Evolutionary conservation across 768 basidiomycete genomes (phyloP), one percentile per base, ranked within the genome.

Genomic region (Gymnopilus dilepis): DNA sequence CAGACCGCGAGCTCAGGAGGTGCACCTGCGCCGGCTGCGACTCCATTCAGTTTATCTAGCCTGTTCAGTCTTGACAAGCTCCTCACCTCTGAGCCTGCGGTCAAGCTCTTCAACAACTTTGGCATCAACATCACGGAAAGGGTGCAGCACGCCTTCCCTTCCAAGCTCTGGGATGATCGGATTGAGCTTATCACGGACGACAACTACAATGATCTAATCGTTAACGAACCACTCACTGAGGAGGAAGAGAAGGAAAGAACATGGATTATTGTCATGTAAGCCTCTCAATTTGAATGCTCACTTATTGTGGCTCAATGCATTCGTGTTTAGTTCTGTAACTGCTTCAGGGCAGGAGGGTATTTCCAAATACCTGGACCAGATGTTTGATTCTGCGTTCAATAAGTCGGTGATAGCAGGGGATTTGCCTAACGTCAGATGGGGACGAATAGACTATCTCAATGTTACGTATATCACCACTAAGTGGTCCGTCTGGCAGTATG

Each of bases 401-500:
- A 75, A 83, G 63, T 83, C 88, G 5, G 56, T 84, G 33, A 70
- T 84, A 13, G 82, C 81, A 21, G 82, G 81, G 9, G 91, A 90
- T 70, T 74, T 92, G 17, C 86, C 86, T 3, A 72, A 92, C 69
- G 83, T 95, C 59, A 87, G 84, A 59, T 96, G 90, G 84, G 95
- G 86, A 53, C 86, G 95, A 62, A 86, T 97, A 60, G 93, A 96
- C 77, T 97, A 95, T 73, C 76, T 94, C 64, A 88, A 89, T 63
- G 94, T 95, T 64, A 94, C 92, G 3, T 76, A 80, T 56, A 74
- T 95, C 59, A 95, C 94, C 59, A 94, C 93, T 2, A 90, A 90
- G 70, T 97, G 95, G 95, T 78, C 73, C 34, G 73, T 96, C 50
- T 95, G 93, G 92, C 83, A 85, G 95, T 95, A 71, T 61, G 87